A percentile compares a stretch with the other conserved stretches of the same genome.
phyloP scores from a whole-genome alignment of 2,329 filamentous ascomycete species.

The Penicillium sp. region DNA sequence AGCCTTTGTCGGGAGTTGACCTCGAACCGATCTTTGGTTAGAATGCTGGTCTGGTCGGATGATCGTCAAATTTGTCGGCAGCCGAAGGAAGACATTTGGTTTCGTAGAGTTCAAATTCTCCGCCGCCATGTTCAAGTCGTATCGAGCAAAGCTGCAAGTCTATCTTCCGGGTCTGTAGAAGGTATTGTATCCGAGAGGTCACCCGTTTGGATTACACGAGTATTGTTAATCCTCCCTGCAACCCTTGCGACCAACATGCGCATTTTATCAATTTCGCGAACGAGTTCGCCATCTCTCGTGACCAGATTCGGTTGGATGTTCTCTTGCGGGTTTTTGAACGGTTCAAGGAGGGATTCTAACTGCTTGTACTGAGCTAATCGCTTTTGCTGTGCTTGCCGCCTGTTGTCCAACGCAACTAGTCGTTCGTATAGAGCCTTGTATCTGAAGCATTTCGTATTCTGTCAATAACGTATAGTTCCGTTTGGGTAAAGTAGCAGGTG shows the following conservation, averaged over 20 bases:
- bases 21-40: not conserved
- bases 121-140: constrained; percentile 20
- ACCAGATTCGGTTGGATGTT: constrained; percentile 55
- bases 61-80: not conserved
- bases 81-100: not conserved
- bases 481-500: constrained; percentile 13
- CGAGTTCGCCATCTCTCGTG: constrained; percentile 49
- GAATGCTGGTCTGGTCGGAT: not conserved
- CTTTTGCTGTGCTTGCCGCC: constrained; percentile 43
- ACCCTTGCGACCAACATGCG: constrained; percentile 45
- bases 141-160: constrained; percentile 35
- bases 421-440: constrained; percentile 40
- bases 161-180: constrained; percentile 28
- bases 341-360: constrained; percentile 45
- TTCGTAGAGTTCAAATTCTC: not conserved
- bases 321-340: constrained; percentile 46
- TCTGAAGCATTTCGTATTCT: constrained; percentile 14
- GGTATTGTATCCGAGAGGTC: constrained; percentile 16
- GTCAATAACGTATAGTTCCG: constrained; percentile 24
- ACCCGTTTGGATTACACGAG: constrained; percentile 17
- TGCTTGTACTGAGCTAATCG: constrained; percentile 46
- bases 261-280: constrained; percentile 48
- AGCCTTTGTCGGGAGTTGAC: not conserved
- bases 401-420: constrained; percentile 44
- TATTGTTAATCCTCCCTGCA: constrained; percentile 33